Evolutionary conservation across 2,329 filamentous ascomycete species (phyloP).

Genomic region (Botrytis sinoallii): DNA sequence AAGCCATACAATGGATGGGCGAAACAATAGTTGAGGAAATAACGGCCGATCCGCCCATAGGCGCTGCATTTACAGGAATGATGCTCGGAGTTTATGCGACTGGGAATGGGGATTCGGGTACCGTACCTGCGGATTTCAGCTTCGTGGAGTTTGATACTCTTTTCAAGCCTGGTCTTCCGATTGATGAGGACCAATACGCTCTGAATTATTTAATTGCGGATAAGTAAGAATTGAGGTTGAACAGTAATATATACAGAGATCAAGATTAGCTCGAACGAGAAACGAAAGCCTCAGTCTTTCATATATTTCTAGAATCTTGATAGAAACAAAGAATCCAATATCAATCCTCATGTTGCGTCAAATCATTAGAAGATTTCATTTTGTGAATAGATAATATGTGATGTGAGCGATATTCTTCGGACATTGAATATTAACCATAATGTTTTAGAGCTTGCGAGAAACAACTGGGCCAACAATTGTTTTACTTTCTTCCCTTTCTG

Average conservation of each 20-base stretch:
- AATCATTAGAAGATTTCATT: neutral
- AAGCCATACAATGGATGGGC: neutral
- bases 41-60: neutral
- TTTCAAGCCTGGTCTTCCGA: neutral
- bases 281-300: rapidly evolving
- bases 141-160: neutral
- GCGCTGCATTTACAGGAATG: slow-evolving; percentile 10
- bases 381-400: neutral
- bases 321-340: neutral
- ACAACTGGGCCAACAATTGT: rapidly evolving
- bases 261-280: neutral
- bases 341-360: neutral
- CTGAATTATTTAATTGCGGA: too few relatives aligned
- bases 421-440: neutral
- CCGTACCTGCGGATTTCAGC: neutral
- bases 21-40: slow-evolving; percentile 5
- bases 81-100: slow-evolving; percentile 6
- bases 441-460: neutral
- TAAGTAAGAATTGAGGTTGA: neutral
- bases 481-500: neutral
- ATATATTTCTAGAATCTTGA: neutral
- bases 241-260: neutral
- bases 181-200: neutral
- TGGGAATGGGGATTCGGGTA: slow-evolving; percentile 3
- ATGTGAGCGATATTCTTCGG: neutral